Evolutionary conservation across 1,139 yeast genomes (phyloP), one percentile per base, ranked within the genome.

Genomic region (Candida gigantensis): DNA sequence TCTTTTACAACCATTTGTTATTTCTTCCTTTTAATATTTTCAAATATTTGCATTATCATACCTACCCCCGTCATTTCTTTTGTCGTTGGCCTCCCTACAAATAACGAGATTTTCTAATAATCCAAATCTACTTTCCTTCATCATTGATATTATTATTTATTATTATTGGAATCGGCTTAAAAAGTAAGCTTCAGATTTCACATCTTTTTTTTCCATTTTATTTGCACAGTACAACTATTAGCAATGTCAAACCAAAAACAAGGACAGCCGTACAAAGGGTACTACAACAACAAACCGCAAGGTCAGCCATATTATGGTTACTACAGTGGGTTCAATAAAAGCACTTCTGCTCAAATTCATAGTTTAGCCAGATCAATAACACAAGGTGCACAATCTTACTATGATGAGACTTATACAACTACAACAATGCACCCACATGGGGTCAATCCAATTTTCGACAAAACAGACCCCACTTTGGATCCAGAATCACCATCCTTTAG

Each of bases 231-330:
- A 20, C 23, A 23, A 11, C 9, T 6, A 23, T n/a, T 11, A 12
- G 13, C 13, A n/a, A 23, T n/a, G 25, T 3, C 25, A 23, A 6
- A n/a, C 7, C 25, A 23, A n/a, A 8, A 5, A 23, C 19, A 27
- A 16, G 21, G 39, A 10, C 42, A 42, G 17, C 45, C 45, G 8
- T 39, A 42, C 17, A 15, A 27, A 5, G 42, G 42, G 18, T 39
- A 36, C 11, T 39, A 39, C 26, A 34, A 29, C 13, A 32, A 35
- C 26, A 42, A 36, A 32, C 32, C 39, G 12, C 41, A 42, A 31
- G 44, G 44, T n/a, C 45, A 40, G 29, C 47, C 47, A 6, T 43
- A 43, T 24, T 24, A 37, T 27, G 47, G 47, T 9, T 42, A 42
- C 36, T 43, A 43, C 21, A 30, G 39, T 21, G 44, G 43, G 10